These are phyloP conservation scores for Hansenula lynferdii DNA, from an alignment of 1,139 yeast species.

Conservation along the genomic window DNA sequence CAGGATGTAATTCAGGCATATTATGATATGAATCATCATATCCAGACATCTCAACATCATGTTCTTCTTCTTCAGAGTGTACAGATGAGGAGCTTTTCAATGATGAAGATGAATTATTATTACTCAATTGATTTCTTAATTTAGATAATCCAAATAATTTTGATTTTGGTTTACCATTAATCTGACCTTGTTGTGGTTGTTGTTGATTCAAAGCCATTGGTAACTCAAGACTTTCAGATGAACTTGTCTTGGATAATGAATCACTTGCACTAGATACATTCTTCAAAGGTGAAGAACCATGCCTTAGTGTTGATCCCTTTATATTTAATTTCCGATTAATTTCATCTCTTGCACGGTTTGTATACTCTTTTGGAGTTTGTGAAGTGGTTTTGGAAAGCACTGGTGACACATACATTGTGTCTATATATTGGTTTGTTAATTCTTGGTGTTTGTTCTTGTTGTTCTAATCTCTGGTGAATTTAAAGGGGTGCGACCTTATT, in stretches of 20 bases:
- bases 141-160: slow-evolving; percentile 10
- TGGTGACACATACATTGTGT: slow-evolving; percentile 21
- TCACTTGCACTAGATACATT: slow-evolving; percentile 20
- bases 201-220: slow-evolving; percentile 3
- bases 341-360: slow-evolving; percentile 35
- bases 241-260: slow-evolving; percentile 15
- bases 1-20: slow-evolving; percentile 18
- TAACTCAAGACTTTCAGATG: slow-evolving; percentile 19
- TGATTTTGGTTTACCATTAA: slow-evolving; percentile 9
- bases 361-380: slow-evolving; percentile 33
- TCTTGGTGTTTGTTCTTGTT: not conserved
- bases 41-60: slow-evolving; percentile 14
- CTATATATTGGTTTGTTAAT: not conserved
- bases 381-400: slow-evolving; percentile 9
- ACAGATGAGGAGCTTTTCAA: not conserved
- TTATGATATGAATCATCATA: slow-evolving; percentile 4
- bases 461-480: not conserved
- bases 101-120: not conserved
- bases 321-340: slow-evolving; percentile 28
- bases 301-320: slow-evolving; percentile 9
- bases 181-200: not conserved
- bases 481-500: not conserved
- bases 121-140: not conserved
- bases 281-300: slow-evolving; percentile 23
- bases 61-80: not conserved